Conservation (phyloP, 495 filamentous ascomycete species). For the Melanomma pulvis-pyrius region DNA sequence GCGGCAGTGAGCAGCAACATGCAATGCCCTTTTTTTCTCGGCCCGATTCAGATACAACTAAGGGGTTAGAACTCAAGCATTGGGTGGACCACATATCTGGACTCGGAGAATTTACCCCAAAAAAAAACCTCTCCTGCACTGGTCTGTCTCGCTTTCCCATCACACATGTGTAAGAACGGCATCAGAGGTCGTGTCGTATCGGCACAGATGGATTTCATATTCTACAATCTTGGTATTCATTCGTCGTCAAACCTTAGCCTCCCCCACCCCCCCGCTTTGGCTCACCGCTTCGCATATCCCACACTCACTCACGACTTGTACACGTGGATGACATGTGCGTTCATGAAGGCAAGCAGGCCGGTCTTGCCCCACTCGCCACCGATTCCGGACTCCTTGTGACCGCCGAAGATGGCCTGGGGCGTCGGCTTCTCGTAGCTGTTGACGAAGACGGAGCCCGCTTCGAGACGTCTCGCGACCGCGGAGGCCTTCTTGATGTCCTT, state of each 20-base stretch:
- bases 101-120: too few relatives aligned
- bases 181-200: too few relatives aligned
- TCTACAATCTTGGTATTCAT: neutral
- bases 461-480: constrained; percentile 48
- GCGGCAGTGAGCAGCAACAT: too few relatives aligned
- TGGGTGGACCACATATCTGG: too few relatives aligned
- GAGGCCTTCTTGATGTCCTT: constrained; percentile 50
- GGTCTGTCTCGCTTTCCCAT: too few relatives aligned
- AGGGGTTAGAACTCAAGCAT: too few relatives aligned
- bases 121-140: too few relatives aligned
- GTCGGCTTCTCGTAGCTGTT: constrained; percentile 51
- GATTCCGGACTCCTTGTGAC: constrained; percentile 68
- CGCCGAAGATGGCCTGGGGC: constrained; percentile 61
- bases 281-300: too few relatives aligned
- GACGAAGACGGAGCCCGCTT: constrained; percentile 53
- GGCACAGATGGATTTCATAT: too few relatives aligned
- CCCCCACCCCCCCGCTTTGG: neutral
- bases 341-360: constrained; percentile 62
- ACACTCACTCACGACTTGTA: constrained; percentile 41
- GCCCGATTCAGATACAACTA: too few relatives aligned
- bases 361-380: constrained; percentile 57
- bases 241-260: neutral
- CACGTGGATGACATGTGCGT: constrained; percentile 54
- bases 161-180: too few relatives aligned
- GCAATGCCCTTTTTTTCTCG: too few relatives aligned